Percentiles rank a stretch among this genome's conserved stretches.
Evolutionary conservation across 257 asterid genomes (phyloP).

Genomic region (Nicotiana obtusifolia): DNA sequence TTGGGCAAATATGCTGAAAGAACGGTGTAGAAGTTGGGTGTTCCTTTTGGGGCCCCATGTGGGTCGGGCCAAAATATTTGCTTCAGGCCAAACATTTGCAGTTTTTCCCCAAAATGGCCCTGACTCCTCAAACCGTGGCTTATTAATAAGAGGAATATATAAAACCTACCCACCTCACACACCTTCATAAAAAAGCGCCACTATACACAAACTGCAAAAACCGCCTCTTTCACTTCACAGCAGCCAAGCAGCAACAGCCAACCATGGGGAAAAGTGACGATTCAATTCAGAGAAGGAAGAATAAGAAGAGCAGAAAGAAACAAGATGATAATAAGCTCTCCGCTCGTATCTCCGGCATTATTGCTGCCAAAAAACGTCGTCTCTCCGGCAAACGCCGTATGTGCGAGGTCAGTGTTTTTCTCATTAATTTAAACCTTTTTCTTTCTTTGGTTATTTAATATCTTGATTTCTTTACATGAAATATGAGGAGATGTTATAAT

Average conservation of each 20-base stretch:
- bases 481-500: background rate
- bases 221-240: constrained; percentile 11
- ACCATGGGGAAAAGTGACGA: constrained; percentile 41
- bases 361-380: constrained; percentile 51
- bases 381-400: constrained; percentile 41
- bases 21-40: no score
- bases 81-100: no score
- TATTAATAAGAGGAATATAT: no score
- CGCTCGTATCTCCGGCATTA: constrained; percentile 36
- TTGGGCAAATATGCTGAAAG: no score
- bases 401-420: constrained; percentile 32
- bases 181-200: background rate
- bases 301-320: constrained; percentile 24
- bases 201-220: constrained; percentile 2
- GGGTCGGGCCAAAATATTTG: no score
- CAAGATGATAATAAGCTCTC: constrained; percentile 26
- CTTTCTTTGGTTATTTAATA: background rate
- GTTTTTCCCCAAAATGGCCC: no score
- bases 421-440: background rate
- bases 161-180: constrained; percentile 17
- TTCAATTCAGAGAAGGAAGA: constrained; percentile 34
- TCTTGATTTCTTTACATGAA: background rate
- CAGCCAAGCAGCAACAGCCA: no score
- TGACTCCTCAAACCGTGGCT: no score
- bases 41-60: no score